Base-by-base conservation (phyloP, 306 rosid species). In the Herpetospermum pedunculosum region DNA sequence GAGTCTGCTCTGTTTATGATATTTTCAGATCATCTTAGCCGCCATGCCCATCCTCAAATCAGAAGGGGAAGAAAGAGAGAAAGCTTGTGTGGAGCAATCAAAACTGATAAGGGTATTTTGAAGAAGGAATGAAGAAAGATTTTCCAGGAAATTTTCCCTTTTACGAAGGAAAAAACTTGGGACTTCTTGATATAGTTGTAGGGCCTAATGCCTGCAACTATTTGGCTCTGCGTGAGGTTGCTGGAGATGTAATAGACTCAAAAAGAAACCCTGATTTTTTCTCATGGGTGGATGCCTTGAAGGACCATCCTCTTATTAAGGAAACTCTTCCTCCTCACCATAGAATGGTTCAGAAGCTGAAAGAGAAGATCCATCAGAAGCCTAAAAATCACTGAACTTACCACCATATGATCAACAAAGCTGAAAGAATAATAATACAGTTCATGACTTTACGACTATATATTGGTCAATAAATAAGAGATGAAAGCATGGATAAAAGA, bases 321-420 rank as follows among this genome's bases (percentile, higher is more conserved):
- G 79, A 76, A 74, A 78, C 77, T 1, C 81, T 81, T 29, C 87
- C 87, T 48, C 81, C 85, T 64, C 85, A 82, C 73, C 77, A 87
- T 26, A 80, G 74, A 64, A 23, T 78, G 53, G 83, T 82, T 2
- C 77, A 72, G 48, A 73, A 53, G 64, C 3, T 81, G n/a, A 75
- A 19, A 72, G 11, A 43, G 16, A 75, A 3, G 21, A 67, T 67
- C 35, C 11, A 8, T 41, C 53, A 40, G 25, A 67, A 67, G 53
- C 53, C 48, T 41, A 65, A 40, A 41, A 23, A 67, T 40, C n/a
- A 25, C 50, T 65, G 32, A 65, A 64, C 30, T 32, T 32, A 64
- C 48, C 71, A 65, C 48, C 49, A 40, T 15, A 48, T 55, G 72
- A 65, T n/a, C n/a, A 65, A 10, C 4, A 1, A 3, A 10, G 34